Percentiles rank a stretch among this genome's conserved stretches.
Conservation (phyloP, 2,329 filamentous ascomycete species). For the Penicillium sp. region DNA sequence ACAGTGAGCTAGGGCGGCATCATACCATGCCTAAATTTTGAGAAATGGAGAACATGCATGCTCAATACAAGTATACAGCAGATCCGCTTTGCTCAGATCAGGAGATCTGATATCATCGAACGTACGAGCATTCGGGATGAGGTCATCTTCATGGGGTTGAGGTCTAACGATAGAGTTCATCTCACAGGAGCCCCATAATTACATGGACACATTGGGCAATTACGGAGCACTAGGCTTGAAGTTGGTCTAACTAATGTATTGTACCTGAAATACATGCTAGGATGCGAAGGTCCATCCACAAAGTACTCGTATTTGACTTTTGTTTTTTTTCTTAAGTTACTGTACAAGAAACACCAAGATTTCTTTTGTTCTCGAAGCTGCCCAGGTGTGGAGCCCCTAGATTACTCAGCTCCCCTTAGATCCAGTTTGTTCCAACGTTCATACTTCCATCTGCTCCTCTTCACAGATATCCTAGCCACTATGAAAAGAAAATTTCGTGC, state of each 20-base stretch:
- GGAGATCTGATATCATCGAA: not conserved
- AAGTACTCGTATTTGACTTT: not conserved
- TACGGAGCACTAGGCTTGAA: not conserved
- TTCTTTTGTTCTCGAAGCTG: slow-evolving; percentile 21
- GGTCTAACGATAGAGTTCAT: not conserved
- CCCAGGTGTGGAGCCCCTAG: slow-evolving; percentile 15
- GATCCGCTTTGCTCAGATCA: not conserved
- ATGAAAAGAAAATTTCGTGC: not conserved
- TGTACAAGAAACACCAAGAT: not conserved
- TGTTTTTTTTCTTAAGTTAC: not conserved
- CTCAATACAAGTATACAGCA: not conserved
- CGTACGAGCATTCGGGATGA: not conserved
- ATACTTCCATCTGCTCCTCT: not conserved
- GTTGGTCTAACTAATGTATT: too few species aligned
- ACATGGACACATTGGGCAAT: not conserved
- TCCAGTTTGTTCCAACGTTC: slow-evolving; percentile 10
- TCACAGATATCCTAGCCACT: too few species aligned
- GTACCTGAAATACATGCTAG: not conserved
- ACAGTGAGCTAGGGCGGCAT: not conserved
- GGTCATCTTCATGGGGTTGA: not conserved
- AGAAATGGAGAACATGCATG: not conserved
- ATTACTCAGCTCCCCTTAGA: slow-evolving; percentile 21
- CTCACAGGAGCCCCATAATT: not conserved
- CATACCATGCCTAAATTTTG: not conserved
- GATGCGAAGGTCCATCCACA: not conserved